Conservation (phyloP, 805 yeast species). For the Teunomyces gatunensis region DNA sequence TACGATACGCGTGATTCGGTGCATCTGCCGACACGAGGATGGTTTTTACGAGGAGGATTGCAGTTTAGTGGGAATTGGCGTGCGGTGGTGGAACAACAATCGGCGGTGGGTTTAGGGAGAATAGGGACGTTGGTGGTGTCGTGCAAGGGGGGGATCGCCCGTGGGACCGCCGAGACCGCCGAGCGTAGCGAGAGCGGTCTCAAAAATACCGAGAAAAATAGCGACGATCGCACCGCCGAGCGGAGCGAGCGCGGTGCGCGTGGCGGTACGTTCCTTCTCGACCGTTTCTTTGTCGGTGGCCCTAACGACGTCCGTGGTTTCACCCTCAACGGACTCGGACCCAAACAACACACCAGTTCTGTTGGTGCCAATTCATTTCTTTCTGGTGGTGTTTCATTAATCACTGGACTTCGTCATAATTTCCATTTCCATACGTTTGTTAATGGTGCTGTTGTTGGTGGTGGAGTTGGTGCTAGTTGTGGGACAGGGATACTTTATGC, state of each 20-base stretch:
- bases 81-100: slow-evolving; percentile 37
- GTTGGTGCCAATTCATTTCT: slow-evolving; percentile 53
- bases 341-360: slow-evolving; percentile 47
- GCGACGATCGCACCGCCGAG: background rate
- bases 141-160: slow-evolving; percentile 9
- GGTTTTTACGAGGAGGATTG: slow-evolving; percentile 31
- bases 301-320: slow-evolving; percentile 58
- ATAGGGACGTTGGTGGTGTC: slow-evolving; percentile 21
- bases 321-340: slow-evolving; percentile 52
- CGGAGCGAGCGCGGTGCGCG: too few relatives aligned
- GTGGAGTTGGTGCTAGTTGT: slow-evolving; percentile 33
- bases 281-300: slow-evolving; percentile 57
- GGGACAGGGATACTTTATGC: slow-evolving; percentile 53
- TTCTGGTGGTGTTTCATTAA: slow-evolving; percentile 45
- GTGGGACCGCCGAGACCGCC: background rate
- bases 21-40: slow-evolving; percentile 45
- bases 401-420: slow-evolving; percentile 47
- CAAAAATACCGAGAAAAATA: background rate
- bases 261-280: slow-evolving; percentile 23
- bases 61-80: slow-evolving; percentile 29
- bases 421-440: slow-evolving; percentile 49
- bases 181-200: too few relatives aligned
- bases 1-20: slow-evolving; percentile 46
- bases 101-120: slow-evolving; percentile 22
- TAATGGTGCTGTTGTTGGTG: slow-evolving; percentile 37